Percentiles rank a stretch among this genome's conserved stretches.
Conservation (phyloP, 805 yeast species). For the Starmerella powellii region DNA sequence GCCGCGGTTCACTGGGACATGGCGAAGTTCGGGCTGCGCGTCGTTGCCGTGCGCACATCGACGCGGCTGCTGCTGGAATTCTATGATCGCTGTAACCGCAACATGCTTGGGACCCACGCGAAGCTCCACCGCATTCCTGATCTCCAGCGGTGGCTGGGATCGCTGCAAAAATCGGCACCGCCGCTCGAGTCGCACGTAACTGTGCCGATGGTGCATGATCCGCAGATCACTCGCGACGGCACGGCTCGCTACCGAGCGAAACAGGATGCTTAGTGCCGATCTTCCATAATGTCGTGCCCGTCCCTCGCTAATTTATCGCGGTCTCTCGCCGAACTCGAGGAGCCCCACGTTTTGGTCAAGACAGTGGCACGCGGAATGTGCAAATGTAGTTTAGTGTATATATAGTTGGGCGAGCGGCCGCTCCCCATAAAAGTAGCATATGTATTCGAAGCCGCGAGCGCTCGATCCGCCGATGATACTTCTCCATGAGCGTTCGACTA, state of each 20-base stretch:
- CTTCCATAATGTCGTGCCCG: slow-evolving; percentile 4
- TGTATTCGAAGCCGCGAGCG: too few species aligned
- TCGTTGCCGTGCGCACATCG: slow-evolving; percentile 3
- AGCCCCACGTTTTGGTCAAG: too few species aligned
- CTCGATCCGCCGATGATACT: too few species aligned
- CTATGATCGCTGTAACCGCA: slow-evolving; percentile 3
- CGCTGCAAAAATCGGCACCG: not conserved
- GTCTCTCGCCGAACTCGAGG: too few species aligned
- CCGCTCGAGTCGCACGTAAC: not conserved
- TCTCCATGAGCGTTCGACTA: too few species aligned
- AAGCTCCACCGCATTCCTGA: not conserved
- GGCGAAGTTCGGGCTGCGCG: not conserved
- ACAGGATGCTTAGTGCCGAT: slow-evolving; percentile 20
- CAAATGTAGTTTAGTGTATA: too few species aligned
- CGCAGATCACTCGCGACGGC: slow-evolving; percentile 29
- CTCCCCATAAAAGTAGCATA: too few species aligned
- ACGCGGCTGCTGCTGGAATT: slow-evolving; percentile 10
- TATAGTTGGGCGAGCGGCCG: too few species aligned
- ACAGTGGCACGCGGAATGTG: too few species aligned
- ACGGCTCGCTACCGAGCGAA: slow-evolving; percentile 26
- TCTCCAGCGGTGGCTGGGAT: slow-evolving; percentile 1
- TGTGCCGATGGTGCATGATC: slow-evolving; percentile 16
- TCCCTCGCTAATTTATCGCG: too few species aligned
- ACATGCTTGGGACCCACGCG: slow-evolving; percentile 4
- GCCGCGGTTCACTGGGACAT: slow-evolving; percentile 2